Conservation (phyloP, 805 yeast species). For the Suhomyces sp. region DNA sequence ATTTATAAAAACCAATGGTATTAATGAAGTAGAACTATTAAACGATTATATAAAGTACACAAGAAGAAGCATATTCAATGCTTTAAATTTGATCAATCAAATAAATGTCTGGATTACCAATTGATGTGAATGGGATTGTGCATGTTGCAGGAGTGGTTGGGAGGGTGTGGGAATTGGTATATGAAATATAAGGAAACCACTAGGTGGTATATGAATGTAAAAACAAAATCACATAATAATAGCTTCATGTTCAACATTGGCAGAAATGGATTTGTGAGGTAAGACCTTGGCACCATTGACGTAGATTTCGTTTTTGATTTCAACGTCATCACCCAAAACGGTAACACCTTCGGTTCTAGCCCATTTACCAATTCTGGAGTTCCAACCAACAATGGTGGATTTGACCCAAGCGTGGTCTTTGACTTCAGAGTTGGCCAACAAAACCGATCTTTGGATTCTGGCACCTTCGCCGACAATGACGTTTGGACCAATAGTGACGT, state of each 20-base stretch:
- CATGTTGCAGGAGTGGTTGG: neutral
- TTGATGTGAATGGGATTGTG: neutral
- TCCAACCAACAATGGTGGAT: constrained; percentile 98
- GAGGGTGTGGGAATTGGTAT: neutral
- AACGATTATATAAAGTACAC: constrained; percentile 3
- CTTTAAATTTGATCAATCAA: neutral
- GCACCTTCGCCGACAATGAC: constrained; percentile 97
- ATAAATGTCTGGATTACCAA: neutral
- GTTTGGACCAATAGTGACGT: constrained; percentile 96
- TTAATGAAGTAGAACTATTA: neutral
- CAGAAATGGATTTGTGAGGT: constrained; percentile 96
- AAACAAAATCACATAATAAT: constrained; percentile 78
- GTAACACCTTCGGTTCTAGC: constrained; percentile 97
- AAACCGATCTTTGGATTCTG: constrained; percentile 93
- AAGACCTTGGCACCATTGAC: constrained; percentile 99
- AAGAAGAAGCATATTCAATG: neutral
- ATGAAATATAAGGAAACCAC: neutral
- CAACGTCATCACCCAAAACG: constrained; percentile 98
- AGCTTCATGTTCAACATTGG: constrained; percentile 95
- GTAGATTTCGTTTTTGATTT: constrained; percentile 96
- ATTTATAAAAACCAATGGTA: constrained; percentile 1
- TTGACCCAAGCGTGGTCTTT: constrained; percentile 98
- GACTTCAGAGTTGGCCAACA: constrained; percentile 84
- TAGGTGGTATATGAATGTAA: neutral
- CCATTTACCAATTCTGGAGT: constrained; percentile 97